These are phyloP conservation scores for Coprinopsis marcescibilis DNA, from an alignment of 768 basidiomycete genomes.

Conservation along the genomic window DNA sequence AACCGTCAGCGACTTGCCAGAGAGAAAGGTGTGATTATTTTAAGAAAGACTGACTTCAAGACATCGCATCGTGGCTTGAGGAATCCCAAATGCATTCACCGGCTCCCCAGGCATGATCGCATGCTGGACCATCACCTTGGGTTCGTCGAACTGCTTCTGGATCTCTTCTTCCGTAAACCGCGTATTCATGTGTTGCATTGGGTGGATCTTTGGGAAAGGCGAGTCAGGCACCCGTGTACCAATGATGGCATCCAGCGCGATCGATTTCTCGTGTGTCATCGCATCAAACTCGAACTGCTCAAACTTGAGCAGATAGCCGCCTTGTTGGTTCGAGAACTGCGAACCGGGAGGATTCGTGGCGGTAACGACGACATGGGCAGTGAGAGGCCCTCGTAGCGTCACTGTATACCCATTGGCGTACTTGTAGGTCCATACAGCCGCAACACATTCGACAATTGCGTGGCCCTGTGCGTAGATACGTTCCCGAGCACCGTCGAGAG, in stretches of 20 bases:
- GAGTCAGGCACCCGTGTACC: constrained; percentile 41
- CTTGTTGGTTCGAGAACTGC: constrained; percentile 16
- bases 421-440: constrained; percentile 76
- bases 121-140: constrained; percentile 49
- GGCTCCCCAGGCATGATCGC: constrained; percentile 76
- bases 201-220: constrained; percentile 15
- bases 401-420: constrained; percentile 78
- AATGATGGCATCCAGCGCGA: constrained; percentile 57
- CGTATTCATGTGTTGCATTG: constrained; percentile 5
- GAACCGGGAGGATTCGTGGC: constrained; percentile 24
- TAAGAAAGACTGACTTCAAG: constrained; percentile 50
- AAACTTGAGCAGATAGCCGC: constrained; percentile 48
- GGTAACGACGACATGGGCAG: constrained; percentile 51
- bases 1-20: constrained; percentile 8
- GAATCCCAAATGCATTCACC: constrained; percentile 84
- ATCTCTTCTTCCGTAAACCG: constrained; percentile 30
- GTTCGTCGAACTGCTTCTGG: constrained; percentile 64
- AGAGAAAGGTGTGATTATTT: not conserved
- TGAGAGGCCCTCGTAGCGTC: constrained; percentile 68
- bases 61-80: constrained; percentile 86
- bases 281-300: constrained; percentile 73
- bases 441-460: constrained; percentile 62
- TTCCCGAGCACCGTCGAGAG: constrained; percentile 73
- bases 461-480: constrained; percentile 40
- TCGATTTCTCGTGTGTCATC: constrained; percentile 65